Evolutionary conservation across 176 grass and related monocot genomes (phyloP).

Genomic region (Chrysopogon serrulatus): DNA sequence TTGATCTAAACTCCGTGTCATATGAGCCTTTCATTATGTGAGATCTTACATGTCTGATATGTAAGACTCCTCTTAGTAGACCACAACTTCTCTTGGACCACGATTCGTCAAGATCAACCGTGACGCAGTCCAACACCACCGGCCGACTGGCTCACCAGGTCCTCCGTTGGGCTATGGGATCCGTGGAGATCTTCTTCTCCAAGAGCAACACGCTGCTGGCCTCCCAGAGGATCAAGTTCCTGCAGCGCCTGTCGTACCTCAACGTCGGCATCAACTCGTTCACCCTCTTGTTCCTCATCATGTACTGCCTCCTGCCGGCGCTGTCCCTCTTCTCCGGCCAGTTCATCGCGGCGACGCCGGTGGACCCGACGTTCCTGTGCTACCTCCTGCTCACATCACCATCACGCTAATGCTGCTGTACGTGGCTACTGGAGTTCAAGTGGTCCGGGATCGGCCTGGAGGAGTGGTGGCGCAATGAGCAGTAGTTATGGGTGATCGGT

Average conservation of each 20-base stretch:
- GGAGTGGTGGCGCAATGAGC: conserved; percentile 77
- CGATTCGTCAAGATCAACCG: no score
- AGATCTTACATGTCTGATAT: no score
- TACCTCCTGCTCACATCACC: conserved; percentile 71
- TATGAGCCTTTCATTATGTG: no score
- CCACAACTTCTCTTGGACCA: no score
- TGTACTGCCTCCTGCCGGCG: conserved; percentile 77
- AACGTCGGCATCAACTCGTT: conserved; percentile 90
- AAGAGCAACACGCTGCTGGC: no score
- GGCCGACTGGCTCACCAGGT: no score
- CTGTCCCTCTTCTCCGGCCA: conserved; percentile 77
- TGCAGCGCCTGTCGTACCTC: conserved; percentile 77
- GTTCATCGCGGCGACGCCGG: conserved; percentile 78
- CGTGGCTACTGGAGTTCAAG: conserved; percentile 81
- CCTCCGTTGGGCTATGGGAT: no score
- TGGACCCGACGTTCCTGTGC: conserved; percentile 62
- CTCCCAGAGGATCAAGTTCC: conserved; percentile 71
- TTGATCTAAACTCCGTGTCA: no score
- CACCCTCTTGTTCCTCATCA: conserved; percentile 79
- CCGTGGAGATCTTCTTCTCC: no score
- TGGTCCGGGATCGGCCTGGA: conserved; percentile 89
- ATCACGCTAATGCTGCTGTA: conserved; percentile 64
- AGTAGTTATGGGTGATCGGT: conserved; percentile 76
- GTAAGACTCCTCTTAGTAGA: no score
- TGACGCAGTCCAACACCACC: no score